Evolutionary conservation across 257 asterid species (phyloP).

Genomic region (Striga asiatica): DNA sequence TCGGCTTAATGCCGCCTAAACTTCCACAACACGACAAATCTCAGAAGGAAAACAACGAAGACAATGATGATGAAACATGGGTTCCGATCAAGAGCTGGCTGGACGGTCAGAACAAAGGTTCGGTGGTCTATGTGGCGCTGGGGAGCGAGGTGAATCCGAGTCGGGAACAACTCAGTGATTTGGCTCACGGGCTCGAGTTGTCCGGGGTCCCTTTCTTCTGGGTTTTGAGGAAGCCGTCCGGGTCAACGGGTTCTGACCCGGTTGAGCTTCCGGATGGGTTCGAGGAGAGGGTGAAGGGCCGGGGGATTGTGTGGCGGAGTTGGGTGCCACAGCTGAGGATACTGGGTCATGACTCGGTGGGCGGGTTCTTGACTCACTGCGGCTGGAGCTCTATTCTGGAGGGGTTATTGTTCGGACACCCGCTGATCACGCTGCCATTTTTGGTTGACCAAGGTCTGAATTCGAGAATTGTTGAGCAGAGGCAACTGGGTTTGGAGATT

Average conservation of each 20-base stretch:
- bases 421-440: slow-evolving; percentile 27
- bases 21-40: neutral
- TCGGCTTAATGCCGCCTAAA: slow-evolving; percentile 17
- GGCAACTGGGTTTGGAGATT: slow-evolving; percentile 12
- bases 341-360: slow-evolving; percentile 34
- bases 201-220: slow-evolving; percentile 31
- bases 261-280: slow-evolving; percentile 22
- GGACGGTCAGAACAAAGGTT: slow-evolving; percentile 3
- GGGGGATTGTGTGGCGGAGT: slow-evolving; percentile 31
- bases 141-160: slow-evolving; percentile 31
- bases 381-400: slow-evolving; percentile 38
- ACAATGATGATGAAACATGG: slow-evolving; percentile 16
- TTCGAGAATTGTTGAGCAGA: slow-evolving; percentile 12
- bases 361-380: slow-evolving; percentile 37
- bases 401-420: slow-evolving; percentile 17
- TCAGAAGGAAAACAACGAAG: neutral
- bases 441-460: slow-evolving; percentile 23
- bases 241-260: neutral
- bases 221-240: slow-evolving; percentile 23
- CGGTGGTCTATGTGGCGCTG: slow-evolving; percentile 27
- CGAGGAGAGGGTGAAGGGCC: slow-evolving; percentile 24
- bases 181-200: slow-evolving; percentile 38
- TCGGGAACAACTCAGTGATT: slow-evolving; percentile 19
- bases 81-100: slow-evolving; percentile 24
- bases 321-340: slow-evolving; percentile 38